Evolutionary conservation across 2,329 filamentous ascomycete genomes (phyloP).

Genomic region (Paecilomyces sp.): DNA sequence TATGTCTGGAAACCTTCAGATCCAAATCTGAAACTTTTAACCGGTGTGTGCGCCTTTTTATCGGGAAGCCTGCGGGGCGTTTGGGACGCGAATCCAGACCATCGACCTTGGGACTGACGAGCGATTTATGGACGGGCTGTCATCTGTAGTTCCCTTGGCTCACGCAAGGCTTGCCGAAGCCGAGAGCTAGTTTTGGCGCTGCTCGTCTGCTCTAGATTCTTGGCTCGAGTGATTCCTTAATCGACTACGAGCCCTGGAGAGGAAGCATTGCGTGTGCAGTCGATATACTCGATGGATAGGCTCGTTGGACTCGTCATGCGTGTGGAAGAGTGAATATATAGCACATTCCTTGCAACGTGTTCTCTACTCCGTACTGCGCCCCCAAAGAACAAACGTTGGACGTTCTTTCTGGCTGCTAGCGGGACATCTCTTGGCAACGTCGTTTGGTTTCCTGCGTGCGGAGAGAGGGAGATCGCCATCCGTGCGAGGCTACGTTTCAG

Average conservation of each 20-base stretch:
- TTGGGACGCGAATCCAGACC: neutral
- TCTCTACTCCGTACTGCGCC: neutral
- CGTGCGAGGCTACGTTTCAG: conserved; percentile 1
- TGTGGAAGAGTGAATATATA: neutral
- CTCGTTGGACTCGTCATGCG: neutral
- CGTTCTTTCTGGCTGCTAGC: neutral
- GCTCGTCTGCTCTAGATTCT: neutral
- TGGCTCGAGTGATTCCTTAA: neutral
- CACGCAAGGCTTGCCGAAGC: neutral
- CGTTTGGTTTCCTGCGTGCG: neutral
- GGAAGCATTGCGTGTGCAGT: neutral
- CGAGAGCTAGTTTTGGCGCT: neutral
- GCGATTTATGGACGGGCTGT: neutral
- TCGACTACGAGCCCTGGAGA: neutral
- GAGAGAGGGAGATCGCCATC: neutral
- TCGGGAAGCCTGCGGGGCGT: neutral
- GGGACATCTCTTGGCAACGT: neutral
- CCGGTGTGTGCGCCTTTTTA: neutral
- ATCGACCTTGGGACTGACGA: neutral
- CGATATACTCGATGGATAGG: neutral
- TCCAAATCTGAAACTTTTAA: neutral
- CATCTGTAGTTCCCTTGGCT: neutral
- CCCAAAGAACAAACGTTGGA: neutral
- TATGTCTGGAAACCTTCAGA: neutral
- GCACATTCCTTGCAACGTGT: neutral